Evolutionary conservation across 2,329 filamentous ascomycete species (phyloP).

Genomic region (Ascochyta viciae-villosae): DNA sequence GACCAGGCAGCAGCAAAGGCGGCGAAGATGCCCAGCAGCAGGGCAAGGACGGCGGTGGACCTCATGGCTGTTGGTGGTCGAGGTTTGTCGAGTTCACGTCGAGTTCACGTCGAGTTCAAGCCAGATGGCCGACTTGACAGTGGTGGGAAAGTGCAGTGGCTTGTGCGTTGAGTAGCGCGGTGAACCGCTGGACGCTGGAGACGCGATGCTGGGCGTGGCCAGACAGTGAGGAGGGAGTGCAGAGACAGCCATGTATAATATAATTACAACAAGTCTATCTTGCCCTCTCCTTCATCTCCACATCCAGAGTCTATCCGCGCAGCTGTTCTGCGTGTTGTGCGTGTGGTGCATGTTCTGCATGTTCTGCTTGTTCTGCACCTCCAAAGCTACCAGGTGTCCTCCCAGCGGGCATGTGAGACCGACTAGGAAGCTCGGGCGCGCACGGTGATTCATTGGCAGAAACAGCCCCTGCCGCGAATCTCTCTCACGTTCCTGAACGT

Average conservation of each 20-base stretch:
- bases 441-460: constrained; percentile 12
- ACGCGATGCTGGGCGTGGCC: not conserved
- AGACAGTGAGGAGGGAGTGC: constrained; percentile 5
- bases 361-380: not conserved
- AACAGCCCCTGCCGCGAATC: constrained; percentile 9
- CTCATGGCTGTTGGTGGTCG: constrained; percentile 66
- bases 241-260: not conserved
- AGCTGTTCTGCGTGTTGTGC: not conserved
- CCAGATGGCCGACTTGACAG: constrained; percentile 29
- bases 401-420: constrained; percentile 4
- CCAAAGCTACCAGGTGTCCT: constrained; percentile 3
- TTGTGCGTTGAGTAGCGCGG: constrained; percentile 36
- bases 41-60: constrained; percentile 66
- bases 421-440: constrained; percentile 10
- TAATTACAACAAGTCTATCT: constrained; percentile 1
- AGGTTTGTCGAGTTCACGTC: not conserved
- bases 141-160: constrained; percentile 38
- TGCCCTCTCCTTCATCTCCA: constrained; percentile 3
- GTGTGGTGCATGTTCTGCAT: not conserved
- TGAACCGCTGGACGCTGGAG: constrained; percentile 27
- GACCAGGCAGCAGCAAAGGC: constrained; percentile 80
- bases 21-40: constrained; percentile 73
- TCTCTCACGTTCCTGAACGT: not conserved
- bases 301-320: not conserved
- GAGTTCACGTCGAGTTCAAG: constrained; percentile 17